phyloP scores from a whole-genome alignment of 75 land plant genomes.

The Chamaecyparis obtusa region DNA sequence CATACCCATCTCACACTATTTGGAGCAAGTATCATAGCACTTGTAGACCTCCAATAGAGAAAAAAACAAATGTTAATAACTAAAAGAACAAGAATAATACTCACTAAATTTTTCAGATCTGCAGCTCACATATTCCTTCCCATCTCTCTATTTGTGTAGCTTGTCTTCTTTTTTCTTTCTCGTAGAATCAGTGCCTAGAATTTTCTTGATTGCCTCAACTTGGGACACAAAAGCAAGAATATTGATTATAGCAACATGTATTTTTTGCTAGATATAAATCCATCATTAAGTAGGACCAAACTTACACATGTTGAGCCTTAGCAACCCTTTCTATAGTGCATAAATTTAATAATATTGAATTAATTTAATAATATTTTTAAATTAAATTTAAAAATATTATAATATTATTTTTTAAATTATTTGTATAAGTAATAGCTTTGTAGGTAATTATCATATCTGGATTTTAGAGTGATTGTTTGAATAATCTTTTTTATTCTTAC shows the following conservation, averaged over 20 bases:
- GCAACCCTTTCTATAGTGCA: constrained; percentile 86
- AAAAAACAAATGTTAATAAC: not conserved
- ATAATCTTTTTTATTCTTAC: too few species aligned
- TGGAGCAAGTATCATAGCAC: constrained; percentile 44
- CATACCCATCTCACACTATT: constrained; percentile 67
- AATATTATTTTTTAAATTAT: too few species aligned
- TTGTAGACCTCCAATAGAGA: constrained; percentile 67
- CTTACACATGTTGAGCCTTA: constrained; percentile 78
- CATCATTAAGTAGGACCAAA: constrained; percentile 1
- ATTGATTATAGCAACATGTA: not conserved
- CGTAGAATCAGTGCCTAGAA: constrained; percentile 81
- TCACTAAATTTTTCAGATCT: not conserved
- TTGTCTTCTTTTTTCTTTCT: constrained; percentile 79
- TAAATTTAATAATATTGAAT: too few species aligned
- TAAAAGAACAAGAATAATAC: not conserved
- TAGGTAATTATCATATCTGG: too few species aligned
- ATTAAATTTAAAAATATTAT: too few species aligned
- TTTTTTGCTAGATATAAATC: not conserved
- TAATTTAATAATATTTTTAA: too few species aligned
- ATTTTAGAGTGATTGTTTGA: too few species aligned
- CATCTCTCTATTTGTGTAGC: constrained; percentile 64
- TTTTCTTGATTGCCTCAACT: constrained; percentile 92
- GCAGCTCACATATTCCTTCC: constrained; percentile 61
- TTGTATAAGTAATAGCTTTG: too few species aligned
- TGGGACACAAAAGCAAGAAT: constrained; percentile 18